Evolutionary conservation across 1,139 yeast genomes (phyloP), one percentile per base, ranked within the genome.

Genomic region (Geotrichum aggregatum): DNA sequence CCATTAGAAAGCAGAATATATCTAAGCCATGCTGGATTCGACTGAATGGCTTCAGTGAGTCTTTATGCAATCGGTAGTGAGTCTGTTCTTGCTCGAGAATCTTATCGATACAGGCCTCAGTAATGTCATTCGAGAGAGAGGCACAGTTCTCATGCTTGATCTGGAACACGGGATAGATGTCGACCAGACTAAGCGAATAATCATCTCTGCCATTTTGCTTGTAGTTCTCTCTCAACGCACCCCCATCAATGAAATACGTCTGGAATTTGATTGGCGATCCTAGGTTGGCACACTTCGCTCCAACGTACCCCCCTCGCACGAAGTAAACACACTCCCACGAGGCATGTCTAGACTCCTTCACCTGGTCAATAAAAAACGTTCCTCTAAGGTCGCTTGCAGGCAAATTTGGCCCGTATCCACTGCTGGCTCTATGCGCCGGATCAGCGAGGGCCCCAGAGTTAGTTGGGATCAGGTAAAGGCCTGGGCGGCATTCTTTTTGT

Each of bases 291-390:
- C 54, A 46, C 22, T 28, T 41, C 11, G 50, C 40, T 13, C 50
- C 54, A 11, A 38, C 3, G 42, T 46, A 46, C 3, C 53, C 50
- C 22, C 54, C 54, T 11, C 44, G 44, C 14, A 50, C 54, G 24
- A 50, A 50, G 38, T 50, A 50, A 3, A 50, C 50, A 24, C 54
- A 45, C 24, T 50, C 50, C 50, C 50, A 50, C 16, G 50, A 16
- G 6, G 50, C 30, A 14, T 26, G 19, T 2, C 19, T 14, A 10
- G 54, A 45, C 10, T 10, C 31, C 11, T 10, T 14, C 3, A 50
- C 31, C 21, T 45, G 28, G 26, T 45, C 47, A 24, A 21, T 8
- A 35, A 28, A 45, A n/a, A 28, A 3, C 3, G 42, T 44, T 13
- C 26, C 47, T 10, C 10, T 18, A n/a, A 33, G 14, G 13, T 5